These are phyloP conservation scores for Ophiobolus disseminans DNA, from an alignment of 2,329 filamentous ascomycete species.

Conservation along the genomic window DNA sequence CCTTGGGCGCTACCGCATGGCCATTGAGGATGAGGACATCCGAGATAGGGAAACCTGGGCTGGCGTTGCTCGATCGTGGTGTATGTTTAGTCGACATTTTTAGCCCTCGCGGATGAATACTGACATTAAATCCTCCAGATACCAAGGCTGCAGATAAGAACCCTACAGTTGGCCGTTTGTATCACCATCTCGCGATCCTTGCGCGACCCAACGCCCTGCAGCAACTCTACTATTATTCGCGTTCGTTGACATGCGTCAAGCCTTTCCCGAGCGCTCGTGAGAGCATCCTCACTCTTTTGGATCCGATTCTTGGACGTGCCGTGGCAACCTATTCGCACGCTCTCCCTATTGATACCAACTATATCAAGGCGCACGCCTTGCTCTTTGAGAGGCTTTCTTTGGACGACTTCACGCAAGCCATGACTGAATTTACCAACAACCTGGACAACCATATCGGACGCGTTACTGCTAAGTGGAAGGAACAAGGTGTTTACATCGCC, in stretches of 20 bases:
- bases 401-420: constrained; percentile 57
- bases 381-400: constrained; percentile 63
- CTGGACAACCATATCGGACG: constrained; percentile 66
- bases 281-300: constrained; percentile 73
- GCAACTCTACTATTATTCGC: constrained; percentile 76
- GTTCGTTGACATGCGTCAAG: constrained; percentile 71
- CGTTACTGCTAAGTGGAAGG: constrained; percentile 61
- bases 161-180: constrained; percentile 77
- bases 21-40: constrained; percentile 83
- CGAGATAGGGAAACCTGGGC: constrained; percentile 82
- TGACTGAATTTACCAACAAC: constrained; percentile 58
- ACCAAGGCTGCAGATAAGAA: constrained; percentile 78
- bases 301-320: constrained; percentile 54
- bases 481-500: constrained; percentile 65
- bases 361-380: constrained; percentile 69
- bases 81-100: constrained; percentile 49
- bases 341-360: constrained; percentile 63
- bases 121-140: constrained; percentile 5
- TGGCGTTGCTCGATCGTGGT: constrained; percentile 81
- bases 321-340: constrained; percentile 39
- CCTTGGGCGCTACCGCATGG: constrained; percentile 85
- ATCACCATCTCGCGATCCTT: constrained; percentile 86
- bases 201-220: constrained; percentile 72
- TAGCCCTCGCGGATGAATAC: background rate
- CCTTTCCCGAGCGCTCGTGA: constrained; percentile 73